Percentiles rank a stretch among this genome's conserved stretches.
Conservation (phyloP, 345 rosid species). For the Ailanthus altissimus region DNA sequence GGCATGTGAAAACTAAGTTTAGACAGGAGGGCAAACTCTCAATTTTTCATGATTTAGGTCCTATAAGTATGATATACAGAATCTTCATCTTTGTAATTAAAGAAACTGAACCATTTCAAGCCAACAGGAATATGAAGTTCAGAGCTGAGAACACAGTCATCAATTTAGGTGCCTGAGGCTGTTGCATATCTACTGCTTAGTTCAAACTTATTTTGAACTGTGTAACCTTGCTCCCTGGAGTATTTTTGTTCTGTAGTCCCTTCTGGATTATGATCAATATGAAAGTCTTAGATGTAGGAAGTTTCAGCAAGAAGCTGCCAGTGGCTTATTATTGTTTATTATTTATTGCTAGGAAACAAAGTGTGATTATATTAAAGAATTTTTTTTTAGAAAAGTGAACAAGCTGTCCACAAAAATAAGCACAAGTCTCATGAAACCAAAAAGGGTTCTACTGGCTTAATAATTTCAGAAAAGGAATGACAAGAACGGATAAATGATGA, state of each 20-base stretch:
- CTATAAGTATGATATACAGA: not conserved
- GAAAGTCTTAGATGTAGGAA: not conserved
- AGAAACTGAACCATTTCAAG: not conserved
- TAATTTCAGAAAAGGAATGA: not conserved
- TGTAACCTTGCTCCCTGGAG: too few species aligned
- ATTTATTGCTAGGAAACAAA: too few species aligned
- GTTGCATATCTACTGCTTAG: not conserved
- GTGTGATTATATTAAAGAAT: too few species aligned
- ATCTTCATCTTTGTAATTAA: not conserved
- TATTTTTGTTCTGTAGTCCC: not conserved
- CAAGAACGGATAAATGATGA: not conserved
- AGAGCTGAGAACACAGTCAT: not conserved
- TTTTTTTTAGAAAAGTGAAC: too few species aligned
- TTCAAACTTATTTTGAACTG: not conserved
- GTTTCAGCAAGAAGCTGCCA: constrained; percentile 7
- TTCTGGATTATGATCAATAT: not conserved
- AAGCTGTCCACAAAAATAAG: too few species aligned
- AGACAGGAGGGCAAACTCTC: not conserved
- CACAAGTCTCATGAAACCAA: too few species aligned
- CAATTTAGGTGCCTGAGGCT: not conserved
- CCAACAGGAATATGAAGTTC: not conserved
- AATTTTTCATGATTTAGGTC: not conserved
- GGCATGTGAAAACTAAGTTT: not conserved
- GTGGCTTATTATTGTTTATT: not conserved
- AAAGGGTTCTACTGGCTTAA: not conserved